Conservation (phyloP, 1,284 basidiomycete genomes). For the Anthracocystis setariae region DNA sequence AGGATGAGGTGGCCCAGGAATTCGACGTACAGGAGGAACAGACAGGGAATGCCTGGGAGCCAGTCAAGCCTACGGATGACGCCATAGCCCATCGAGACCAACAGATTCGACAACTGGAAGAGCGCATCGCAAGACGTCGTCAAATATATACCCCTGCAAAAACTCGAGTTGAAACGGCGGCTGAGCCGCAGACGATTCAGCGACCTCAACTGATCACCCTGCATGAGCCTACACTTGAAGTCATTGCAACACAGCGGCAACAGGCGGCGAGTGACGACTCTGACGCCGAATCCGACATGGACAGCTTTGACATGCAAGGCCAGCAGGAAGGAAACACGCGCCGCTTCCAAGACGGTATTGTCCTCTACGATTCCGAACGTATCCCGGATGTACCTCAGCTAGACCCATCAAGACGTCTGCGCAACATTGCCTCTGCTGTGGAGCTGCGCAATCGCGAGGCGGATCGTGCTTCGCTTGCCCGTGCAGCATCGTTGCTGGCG, state of each 20-base stretch:
- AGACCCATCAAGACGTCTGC: conserved; percentile 24
- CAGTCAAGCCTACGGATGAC: conserved; percentile 18
- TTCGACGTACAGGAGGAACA: conserved; percentile 25
- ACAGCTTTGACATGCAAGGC: conserved; percentile 7
- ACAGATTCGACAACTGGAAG: conserved; percentile 43
- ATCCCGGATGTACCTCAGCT: conserved; percentile 26
- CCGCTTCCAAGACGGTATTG: conserved; percentile 45
- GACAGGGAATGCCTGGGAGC: conserved; percentile 7
- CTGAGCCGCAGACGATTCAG: conserved; percentile 21
- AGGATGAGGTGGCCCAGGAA: conserved; percentile 43
- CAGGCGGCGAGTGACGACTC: not conserved
- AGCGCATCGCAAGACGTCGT: conserved; percentile 32
- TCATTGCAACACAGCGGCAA: conserved; percentile 6
- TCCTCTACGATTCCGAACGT: conserved; percentile 45
- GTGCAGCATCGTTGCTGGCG: conserved; percentile 32
- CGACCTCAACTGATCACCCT: conserved; percentile 42
- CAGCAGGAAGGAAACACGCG: conserved; percentile 29
- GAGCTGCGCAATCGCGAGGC: conserved; percentile 31
- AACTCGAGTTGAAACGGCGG: not conserved
- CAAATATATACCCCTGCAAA: conserved; percentile 24
- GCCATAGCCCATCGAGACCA: conserved; percentile 34
- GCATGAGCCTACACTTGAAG: conserved; percentile 43
- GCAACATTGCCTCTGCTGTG: conserved; percentile 39
- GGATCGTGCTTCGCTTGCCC: conserved; percentile 18
- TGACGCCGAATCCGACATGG: conserved; percentile 21